Evolutionary conservation across 495 filamentous ascomycete species (phyloP), one percentile per base, ranked within the genome.

Genomic region (Parathielavia appendiculata): DNA sequence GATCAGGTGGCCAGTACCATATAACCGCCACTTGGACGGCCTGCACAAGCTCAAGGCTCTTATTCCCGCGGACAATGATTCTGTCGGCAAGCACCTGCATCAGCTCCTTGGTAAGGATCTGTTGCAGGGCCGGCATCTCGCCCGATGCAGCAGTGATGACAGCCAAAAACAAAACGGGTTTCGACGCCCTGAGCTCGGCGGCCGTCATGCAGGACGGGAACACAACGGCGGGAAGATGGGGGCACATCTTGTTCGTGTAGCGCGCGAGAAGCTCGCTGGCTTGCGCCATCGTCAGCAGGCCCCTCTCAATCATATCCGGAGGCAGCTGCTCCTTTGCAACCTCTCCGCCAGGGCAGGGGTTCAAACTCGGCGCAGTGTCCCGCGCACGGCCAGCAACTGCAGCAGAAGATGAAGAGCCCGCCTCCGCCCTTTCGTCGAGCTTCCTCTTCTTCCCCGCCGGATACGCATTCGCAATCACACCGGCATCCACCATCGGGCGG

Each of bases 1-100:
- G 79, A 53, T 92, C 86, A 2, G 91, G 90, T 17, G 90, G 88
- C 61, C 82, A 85, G 63, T 96, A 96, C 88, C 89, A 96, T 23
- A 87, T 78, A 16, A 82, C 81, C 26, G 77, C 75, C 20, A 96
- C 73, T 36, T 90, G 75, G 12, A 97, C 69, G 1, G 89, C 83
- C 73, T 97, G 92, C 12, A 96, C 82, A 1, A 97, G 72, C 64
- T 97, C 92, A 12, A 97, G 73, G 9, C 81, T 87, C 73, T 96
- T 97, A 54, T 90, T 86, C 13, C 88, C 89, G 35, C 82, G 81
- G 35, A 88, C 73, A 55, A 95, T 81, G 41, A 93, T 79, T 23
- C 83, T 79, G 20, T 95, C 85, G 10, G 88, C 89, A 45, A 93
- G 82, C 26, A 83, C 71, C 57, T 79, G 80, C 74, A 90, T 88